A percentile compares a stretch with the other conserved stretches of the same genome.
phyloP scores from a whole-genome alignment of 2,329 filamentous ascomycete genomes.

The Fusarium sublunatum region DNA sequence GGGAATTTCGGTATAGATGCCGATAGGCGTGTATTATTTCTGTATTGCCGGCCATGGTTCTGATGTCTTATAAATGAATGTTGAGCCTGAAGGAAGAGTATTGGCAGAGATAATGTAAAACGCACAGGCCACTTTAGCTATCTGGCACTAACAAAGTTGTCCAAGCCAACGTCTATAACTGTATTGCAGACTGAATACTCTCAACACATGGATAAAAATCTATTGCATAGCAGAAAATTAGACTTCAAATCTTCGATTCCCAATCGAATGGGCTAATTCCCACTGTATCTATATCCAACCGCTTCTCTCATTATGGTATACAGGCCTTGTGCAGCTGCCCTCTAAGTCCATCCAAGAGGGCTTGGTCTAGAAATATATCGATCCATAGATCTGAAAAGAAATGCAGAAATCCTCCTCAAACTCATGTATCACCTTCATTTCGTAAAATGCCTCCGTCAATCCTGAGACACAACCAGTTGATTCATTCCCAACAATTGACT shows the following conservation, averaged over 20 bases:
- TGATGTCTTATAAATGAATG: conserved; percentile 2
- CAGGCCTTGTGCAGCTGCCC: conserved; percentile 20
- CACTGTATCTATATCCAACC: conserved; percentile 9
- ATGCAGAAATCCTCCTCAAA: conserved; percentile 17
- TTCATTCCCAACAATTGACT: conserved; percentile 23
- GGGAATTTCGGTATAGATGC: conserved; percentile 71
- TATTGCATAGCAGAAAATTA: too few species aligned
- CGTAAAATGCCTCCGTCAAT: conserved; percentile 21
- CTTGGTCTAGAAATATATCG: conserved; percentile 36
- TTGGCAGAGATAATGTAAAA: not conserved
- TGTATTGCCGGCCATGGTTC: conserved; percentile 41
- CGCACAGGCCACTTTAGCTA: conserved; percentile 31
- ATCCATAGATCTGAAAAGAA: conserved; percentile 27
- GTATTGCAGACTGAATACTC: too few species aligned
- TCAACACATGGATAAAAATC: too few species aligned
- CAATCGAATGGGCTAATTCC: not conserved
- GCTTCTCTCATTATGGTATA: conserved; percentile 29
- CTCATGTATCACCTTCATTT: conserved; percentile 23
- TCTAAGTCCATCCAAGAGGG: conserved; percentile 36
- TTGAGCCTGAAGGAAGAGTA: not conserved
- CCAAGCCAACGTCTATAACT: too few species aligned
- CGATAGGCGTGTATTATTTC: conserved; percentile 75
- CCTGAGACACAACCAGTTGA: not conserved
- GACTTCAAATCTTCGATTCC: not conserved
- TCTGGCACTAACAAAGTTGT: not conserved